Percentiles rank a stretch among this genome's conserved stretches.
Conservation (phyloP, 805 yeast genomes). For the Saturnispora diversa region DNA sequence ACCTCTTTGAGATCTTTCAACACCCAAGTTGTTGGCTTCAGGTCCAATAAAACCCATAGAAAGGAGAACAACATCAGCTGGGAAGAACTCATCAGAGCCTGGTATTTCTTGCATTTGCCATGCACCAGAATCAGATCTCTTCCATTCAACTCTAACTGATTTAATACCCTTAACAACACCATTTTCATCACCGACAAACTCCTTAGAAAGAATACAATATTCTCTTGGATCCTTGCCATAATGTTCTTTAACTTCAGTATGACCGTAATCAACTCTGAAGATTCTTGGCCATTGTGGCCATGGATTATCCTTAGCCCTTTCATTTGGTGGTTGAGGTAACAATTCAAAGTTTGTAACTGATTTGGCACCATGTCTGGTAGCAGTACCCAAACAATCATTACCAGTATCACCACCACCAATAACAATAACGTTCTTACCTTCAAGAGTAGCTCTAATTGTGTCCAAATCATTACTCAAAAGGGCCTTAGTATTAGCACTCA, state of each 20-base stretch:
- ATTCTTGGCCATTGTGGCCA: constrained; percentile 99
- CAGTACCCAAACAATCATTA: constrained; percentile 96
- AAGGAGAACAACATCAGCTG: constrained; percentile 86
- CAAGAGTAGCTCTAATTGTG: constrained; percentile 59
- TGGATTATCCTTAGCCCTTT: constrained; percentile 89
- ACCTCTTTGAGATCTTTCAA: constrained; percentile 73
- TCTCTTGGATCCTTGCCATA: constrained; percentile 98
- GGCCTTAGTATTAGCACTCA: constrained; percentile 84
- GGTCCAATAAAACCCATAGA: constrained; percentile 99
- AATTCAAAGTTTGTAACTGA: constrained; percentile 91
- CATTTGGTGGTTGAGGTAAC: constrained; percentile 82
- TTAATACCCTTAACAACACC: constrained; percentile 94
- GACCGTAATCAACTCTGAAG: constrained; percentile 97
- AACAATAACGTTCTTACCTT: constrained; percentile 87
- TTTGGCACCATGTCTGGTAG: constrained; percentile 94
- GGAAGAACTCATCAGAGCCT: constrained; percentile 86
- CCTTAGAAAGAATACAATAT: constrained; percentile 90
- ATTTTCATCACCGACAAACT: constrained; percentile 88
- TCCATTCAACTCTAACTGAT: constrained; percentile 98
- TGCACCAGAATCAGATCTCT: constrained; percentile 87
- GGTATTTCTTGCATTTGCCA: constrained; percentile 99
- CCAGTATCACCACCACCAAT: constrained; percentile 99
- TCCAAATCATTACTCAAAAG: constrained; percentile 74
- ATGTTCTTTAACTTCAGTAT: constrained; percentile 87
- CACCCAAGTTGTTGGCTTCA: constrained; percentile 67